Evolutionary conservation across 2,329 filamentous ascomycete genomes (phyloP), one percentile per base, ranked within the genome.

Genomic region (Pseudocercospora crystallina): DNA sequence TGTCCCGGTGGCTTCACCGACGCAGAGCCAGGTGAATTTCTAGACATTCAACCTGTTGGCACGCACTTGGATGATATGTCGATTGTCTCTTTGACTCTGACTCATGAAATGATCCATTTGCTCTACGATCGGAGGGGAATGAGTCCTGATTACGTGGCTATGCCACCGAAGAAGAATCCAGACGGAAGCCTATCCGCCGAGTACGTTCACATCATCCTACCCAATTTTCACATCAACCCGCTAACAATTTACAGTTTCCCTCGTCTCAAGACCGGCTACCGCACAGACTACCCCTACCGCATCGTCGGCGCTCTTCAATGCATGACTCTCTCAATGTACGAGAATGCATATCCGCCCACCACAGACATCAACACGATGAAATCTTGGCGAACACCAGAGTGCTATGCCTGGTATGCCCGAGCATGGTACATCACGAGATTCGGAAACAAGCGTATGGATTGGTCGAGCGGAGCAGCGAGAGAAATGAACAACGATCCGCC

Each of bases 351-450:
- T 14, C 31, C 32, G 9, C 17, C 36, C 17, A 36, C 20, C 11
- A 36, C 35, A 8, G 31, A 46, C 2, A 30, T 46, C 33, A 36
- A 36, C 17, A 35, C 36, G 20, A 36, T 46, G 17, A 36, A 36
- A 35, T 36, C 43, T 9, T 46, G 43, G 43, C 34, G 33, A n/a
- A 36, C 15, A 12, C 43, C 43, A n/a, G 43, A 46, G 33, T 36
- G 31, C n/a, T 38, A 36, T 37, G 43, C 34, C 15, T 46, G 43
- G 43, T 46, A 36, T 38, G 33, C 15, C 5, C 20, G 43, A 2
- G 33, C 43, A 11, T 36, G 30, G 17, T 30, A 46, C 8, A 30
- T 46, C 20, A 46, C 43, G n/a, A 26, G 30, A 11, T 29, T 29
- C 12, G 43, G 33, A 14, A 14, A 13, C 5, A 33, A 30, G 34